Conservation (phyloP, 805 yeast species). For the Cyberlindnera nakhonratchasimensis region DNA sequence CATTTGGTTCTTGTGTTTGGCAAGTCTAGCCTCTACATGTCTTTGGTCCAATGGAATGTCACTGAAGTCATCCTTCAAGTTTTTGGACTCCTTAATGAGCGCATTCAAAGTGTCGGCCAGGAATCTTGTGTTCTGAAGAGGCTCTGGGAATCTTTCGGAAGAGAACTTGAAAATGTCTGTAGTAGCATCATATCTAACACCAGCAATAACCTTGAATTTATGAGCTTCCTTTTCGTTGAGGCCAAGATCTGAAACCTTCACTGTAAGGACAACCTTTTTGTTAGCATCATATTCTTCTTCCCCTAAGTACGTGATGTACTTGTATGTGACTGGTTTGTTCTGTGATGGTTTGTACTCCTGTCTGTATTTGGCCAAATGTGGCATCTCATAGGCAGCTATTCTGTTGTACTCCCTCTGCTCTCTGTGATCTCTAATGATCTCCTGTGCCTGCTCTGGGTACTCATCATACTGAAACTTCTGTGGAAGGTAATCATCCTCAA, state of each 20-base stretch:
- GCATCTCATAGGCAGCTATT: conserved; percentile 89
- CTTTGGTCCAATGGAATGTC: conserved; percentile 83
- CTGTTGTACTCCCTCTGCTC: conserved; percentile 73
- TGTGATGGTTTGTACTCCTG: conserved; percentile 57
- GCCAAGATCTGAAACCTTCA: conserved; percentile 50
- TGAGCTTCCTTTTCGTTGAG: conserved; percentile 54
- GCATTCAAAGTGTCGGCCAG: conserved; percentile 60
- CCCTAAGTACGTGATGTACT: conserved; percentile 71
- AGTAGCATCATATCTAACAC: conserved; percentile 65
- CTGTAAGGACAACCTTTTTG: conserved; percentile 60
- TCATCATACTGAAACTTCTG: conserved; percentile 58
- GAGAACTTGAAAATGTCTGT: conserved; percentile 62
- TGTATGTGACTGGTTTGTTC: conserved; percentile 54
- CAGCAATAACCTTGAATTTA: conserved; percentile 76
- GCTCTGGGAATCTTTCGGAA: conserved; percentile 62
- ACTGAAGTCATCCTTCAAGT: conserved; percentile 55
- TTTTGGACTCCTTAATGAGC: conserved; percentile 63
- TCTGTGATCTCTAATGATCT: conserved; percentile 66
- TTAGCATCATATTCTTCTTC: conserved; percentile 57
- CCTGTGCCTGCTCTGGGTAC: conserved; percentile 67
- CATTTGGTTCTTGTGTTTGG: conserved; percentile 36
- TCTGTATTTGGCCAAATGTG: conserved; percentile 72
- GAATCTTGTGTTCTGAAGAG: conserved; percentile 82
- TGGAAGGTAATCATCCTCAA: conserved; percentile 36
- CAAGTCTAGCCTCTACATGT: conserved; percentile 49